These are phyloP conservation scores for Alloteropsis semialata DNA, from an alignment of 176 grass and related monocot species.

Conservation along the genomic window DNA sequence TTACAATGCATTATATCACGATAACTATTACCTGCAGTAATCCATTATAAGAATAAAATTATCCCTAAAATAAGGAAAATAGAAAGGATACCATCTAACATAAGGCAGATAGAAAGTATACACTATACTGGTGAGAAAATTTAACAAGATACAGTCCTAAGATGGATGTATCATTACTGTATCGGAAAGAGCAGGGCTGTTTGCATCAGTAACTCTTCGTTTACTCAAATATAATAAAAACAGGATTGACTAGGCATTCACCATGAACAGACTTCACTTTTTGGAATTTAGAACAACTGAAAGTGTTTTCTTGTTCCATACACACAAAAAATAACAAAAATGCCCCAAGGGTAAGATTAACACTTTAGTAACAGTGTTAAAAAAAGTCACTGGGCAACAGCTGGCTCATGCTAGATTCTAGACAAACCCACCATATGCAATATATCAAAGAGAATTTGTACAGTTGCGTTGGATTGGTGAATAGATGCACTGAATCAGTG, in stretches of 20 bases:
- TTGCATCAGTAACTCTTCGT: background rate
- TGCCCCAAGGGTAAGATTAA: slow-evolving; percentile 10
- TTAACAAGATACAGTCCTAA: slow-evolving; percentile 2
- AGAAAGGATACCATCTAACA: background rate
- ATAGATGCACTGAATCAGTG: background rate
- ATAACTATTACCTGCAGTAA: slow-evolving; percentile 80
- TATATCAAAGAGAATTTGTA: background rate
- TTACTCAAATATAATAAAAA: background rate
- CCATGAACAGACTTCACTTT: background rate
- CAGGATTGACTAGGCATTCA: background rate
- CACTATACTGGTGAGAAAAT: slow-evolving; percentile 19
- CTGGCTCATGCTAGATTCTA: background rate
- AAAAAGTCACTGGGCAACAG: background rate
- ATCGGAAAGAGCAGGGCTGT: background rate
- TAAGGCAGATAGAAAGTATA: slow-evolving; percentile 1
- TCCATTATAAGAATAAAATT: slow-evolving; percentile 23
- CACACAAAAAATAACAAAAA: background rate
- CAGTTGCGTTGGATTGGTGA: background rate
- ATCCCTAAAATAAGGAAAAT: background rate
- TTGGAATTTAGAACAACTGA: background rate
- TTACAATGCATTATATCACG: slow-evolving; percentile 93
- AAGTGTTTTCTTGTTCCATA: background rate
- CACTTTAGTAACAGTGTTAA: background rate
- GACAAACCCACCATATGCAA: background rate
- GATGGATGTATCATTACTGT: background rate